Percentiles rank a stretch among this genome's conserved stretches.
Evolutionary conservation across 768 basidiomycete species (phyloP).

Genomic region (Cyclocybe aegerita): DNA sequence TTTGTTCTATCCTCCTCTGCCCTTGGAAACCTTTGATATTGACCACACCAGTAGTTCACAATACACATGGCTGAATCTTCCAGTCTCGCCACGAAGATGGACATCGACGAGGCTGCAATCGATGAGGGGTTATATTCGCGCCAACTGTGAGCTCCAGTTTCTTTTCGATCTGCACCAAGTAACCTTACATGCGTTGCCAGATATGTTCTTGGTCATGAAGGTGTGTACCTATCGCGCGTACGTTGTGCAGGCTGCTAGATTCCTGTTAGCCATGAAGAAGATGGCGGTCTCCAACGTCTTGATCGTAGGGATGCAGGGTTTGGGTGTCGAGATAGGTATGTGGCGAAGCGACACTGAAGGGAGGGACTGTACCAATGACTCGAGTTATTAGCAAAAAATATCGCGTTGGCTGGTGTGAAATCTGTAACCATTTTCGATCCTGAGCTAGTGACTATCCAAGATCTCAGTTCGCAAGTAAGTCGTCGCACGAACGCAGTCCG

Average conservation of each 20-base stretch:
- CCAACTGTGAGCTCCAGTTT: conserved; percentile 66
- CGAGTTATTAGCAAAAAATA: conserved; percentile 76
- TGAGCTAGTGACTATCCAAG: conserved; percentile 81
- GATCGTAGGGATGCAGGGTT: conserved; percentile 86
- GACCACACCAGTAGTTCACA: neutral
- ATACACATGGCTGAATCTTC: conserved; percentile 36
- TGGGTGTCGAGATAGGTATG: conserved; percentile 93
- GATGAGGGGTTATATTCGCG: conserved; percentile 94
- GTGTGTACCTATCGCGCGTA: conserved; percentile 35
- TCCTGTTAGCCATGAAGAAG: conserved; percentile 90
- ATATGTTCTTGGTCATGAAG: conserved; percentile 97
- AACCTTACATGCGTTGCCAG: conserved; percentile 25
- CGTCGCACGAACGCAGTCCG: neutral
- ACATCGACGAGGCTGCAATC: conserved; percentile 83
- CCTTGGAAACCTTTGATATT: conserved; percentile 12
- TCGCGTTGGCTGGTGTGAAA: conserved; percentile 94
- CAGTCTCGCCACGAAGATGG: conserved; percentile 59
- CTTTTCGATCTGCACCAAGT: conserved; percentile 1
- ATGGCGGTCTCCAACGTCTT: conserved; percentile 97
- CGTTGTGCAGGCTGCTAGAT: conserved; percentile 2
- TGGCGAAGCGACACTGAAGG: neutral
- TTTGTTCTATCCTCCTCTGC: conserved; percentile 1
- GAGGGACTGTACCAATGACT: conserved; percentile 7
- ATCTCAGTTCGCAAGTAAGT: conserved; percentile 88
- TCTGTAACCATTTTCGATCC: conserved; percentile 96